phyloP scores from a whole-genome alignment of 116 monocot genomes.

The Cymodocea nodosa region DNA sequence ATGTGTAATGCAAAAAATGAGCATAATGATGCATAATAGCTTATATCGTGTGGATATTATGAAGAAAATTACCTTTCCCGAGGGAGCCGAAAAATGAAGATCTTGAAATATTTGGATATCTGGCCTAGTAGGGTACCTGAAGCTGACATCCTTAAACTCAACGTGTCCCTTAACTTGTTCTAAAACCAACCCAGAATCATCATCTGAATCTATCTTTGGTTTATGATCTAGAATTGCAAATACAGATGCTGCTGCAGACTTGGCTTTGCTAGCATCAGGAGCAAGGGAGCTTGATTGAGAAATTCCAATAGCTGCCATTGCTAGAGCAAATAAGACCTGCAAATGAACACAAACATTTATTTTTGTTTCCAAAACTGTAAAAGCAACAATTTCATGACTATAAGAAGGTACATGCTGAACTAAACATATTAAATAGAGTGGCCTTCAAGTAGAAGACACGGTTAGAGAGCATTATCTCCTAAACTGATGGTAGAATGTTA shows the following conservation, averaged over 20 bases:
- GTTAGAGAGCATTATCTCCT: too few relatives aligned
- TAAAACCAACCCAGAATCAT: slow-evolving; percentile 10
- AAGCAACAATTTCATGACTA: too few relatives aligned
- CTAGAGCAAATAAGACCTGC: slow-evolving; percentile 8
- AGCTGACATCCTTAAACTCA: slow-evolving; percentile 19
- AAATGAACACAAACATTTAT: too few relatives aligned
- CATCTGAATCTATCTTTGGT: slow-evolving; percentile 22
- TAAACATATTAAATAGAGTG: too few relatives aligned
- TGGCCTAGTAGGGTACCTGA: slow-evolving; percentile 23
- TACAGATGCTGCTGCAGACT: slow-evolving; percentile 20
- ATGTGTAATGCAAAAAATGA: too few relatives aligned
- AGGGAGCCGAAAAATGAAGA: slow-evolving; percentile 14
- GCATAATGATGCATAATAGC: background rate
- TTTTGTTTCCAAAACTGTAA: too few relatives aligned
- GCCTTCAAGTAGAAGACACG: too few relatives aligned
- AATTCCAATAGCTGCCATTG: slow-evolving; percentile 16
- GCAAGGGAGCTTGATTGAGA: slow-evolving; percentile 23
- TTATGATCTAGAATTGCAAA: slow-evolving; percentile 23
- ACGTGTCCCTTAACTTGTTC: slow-evolving; percentile 15
- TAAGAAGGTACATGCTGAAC: too few relatives aligned
- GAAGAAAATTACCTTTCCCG: slow-evolving; percentile 17
- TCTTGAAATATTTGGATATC: slow-evolving; percentile 26
- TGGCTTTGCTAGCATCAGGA: slow-evolving; percentile 24
- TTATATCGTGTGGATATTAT: background rate
- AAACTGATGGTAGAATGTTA: too few relatives aligned